phyloP scores from a whole-genome alignment of 441 rosid species.

The Brassica balearica region DNA sequence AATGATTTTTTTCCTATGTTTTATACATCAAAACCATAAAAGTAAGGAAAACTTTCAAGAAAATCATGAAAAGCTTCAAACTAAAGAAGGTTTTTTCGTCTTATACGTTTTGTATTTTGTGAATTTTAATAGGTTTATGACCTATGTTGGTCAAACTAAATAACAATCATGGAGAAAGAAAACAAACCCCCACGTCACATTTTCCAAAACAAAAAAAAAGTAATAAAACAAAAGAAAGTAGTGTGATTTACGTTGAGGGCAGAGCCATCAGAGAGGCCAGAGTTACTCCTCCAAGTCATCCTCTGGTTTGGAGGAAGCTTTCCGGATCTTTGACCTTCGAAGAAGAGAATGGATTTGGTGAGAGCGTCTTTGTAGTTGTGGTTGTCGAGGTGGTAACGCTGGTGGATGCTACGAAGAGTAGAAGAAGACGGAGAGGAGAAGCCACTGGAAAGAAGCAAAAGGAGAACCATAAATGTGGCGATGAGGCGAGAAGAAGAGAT shows the following conservation, averaged over 20 bases:
- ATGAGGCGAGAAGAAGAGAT: conserved; percentile 37
- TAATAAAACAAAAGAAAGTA: neutral
- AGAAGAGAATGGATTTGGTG: conserved; percentile 68
- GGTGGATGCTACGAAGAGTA: conserved; percentile 36
- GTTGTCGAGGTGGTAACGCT: conserved; percentile 54
- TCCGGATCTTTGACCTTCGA: conserved; percentile 76
- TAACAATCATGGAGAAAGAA: neutral
- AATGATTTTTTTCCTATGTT: neutral
- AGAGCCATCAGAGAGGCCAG: conserved; percentile 74
- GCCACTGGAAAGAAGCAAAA: conserved; percentile 57
- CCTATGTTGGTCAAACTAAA: neutral
- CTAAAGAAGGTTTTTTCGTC: neutral
- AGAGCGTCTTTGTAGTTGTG: conserved; percentile 74
- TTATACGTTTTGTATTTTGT: conserved; percentile 12
- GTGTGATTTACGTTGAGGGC: conserved; percentile 50
- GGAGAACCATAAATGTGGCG: conserved; percentile 46
- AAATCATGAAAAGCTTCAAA: neutral
- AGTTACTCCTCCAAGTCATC: conserved; percentile 68
- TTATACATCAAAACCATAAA: neutral
- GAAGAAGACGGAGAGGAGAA: conserved; percentile 45
- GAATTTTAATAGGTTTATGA: neutral
- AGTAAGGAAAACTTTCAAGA: neutral
- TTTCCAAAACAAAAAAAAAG: neutral
- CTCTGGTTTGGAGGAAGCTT: conserved; percentile 67
- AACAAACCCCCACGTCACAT: conserved; percentile 6